Evolutionary conservation across 805 yeast species (phyloP), one percentile per base, ranked within the genome.

Genomic region (Metschnikowia rubicola): DNA sequence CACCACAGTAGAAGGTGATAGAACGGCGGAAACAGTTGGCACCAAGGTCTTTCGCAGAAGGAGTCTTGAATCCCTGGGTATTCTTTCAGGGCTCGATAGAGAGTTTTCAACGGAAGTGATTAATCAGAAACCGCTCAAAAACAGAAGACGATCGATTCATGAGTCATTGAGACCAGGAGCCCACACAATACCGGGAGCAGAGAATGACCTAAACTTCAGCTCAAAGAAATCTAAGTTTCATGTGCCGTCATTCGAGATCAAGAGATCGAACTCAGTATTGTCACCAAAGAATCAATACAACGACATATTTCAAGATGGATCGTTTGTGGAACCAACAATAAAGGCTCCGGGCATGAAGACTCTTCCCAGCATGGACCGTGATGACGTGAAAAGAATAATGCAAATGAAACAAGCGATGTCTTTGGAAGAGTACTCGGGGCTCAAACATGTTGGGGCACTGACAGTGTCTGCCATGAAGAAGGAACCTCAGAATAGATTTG

Each of bases 351-450:
- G 78, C 12, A 74, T 74, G 77, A 72, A 68, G 47, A 73, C 78
- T 2, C 64, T 74, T 39, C 78, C 79, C 39, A 73, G 78, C 52
- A 74, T 74, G 78, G 76, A 73, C 48, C 61, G 66, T 12, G 70
- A 71, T 37, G 78, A 74, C 44, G 72, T 74, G 9, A 65, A 68
- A 52, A 62, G 65, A 47, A 73, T 74, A 32, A 53, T 54, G 55
- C 59, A 58, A 19, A 47, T 63, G 43, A 71, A 70, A 46, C 61
- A 64, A 34, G 67, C 66, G 8, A 64, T 73, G 37, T 64, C 70
- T 8, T 73, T 70, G 43, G 75, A 71, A 31, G 77, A 71, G 43
- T 71, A 69, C 47, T 53, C 70, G 2, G 58, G 61, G 17, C 54
- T 69, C 35, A 72, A 73, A 51, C 48, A 64, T 11, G 59, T 61